Base-by-base conservation (phyloP, 2,329 filamentous ascomycete genomes). In the Phaeosphaeria sp. region DNA sequence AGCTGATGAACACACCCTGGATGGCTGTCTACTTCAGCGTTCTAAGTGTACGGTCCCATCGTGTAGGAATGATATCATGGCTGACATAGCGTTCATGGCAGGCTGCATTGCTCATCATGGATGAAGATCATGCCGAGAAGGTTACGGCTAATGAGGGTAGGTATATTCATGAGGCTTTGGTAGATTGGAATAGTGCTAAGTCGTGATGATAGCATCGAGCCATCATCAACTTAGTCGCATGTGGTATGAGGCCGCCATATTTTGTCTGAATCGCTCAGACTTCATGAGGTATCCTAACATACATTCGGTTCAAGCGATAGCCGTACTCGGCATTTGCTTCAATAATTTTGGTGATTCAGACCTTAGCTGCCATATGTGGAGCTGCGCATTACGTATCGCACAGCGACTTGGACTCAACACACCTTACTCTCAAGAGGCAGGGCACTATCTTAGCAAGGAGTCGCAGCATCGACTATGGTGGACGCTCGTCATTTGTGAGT, bases 241-340 rank as follows among this genome's bases (percentile, higher is more conserved):
- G 6, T 49, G 46, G 46, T 49, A 53, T 36, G 41, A 46, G 21
- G 22, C 50, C 13, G 50, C 39, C 10, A 46, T 42, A 2, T 46
- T 53, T 22, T 36, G 50, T 21, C 42, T 36, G 2, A 21, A 44
- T 10, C 42, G 50, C 21, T 18, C 46, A 7, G 46, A 49, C 27
- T 49, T 49, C 25, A 49, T 49, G 46, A 49, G 46, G 30, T 17
- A 41, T 42, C 23, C 57, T 46, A 22, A 63, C 67, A 10, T 55
- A 6, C 33, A 18, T 2, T 53, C 18, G 6, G 51, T 41, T 3
- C 43, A 41, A 20, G 43, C 51, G 11, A 44, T 44, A 18, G 39
- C 43, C 18, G 15, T 44, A n/a, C 23, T 51, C n/a, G 33, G 49
- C 18, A 51, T 51, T 22, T 51, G 49, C 33, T 51, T 51, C 49